These are phyloP conservation scores for Erodium trifolium DNA, from an alignment of 441 rosid genomes.

Conservation along the genomic window DNA sequence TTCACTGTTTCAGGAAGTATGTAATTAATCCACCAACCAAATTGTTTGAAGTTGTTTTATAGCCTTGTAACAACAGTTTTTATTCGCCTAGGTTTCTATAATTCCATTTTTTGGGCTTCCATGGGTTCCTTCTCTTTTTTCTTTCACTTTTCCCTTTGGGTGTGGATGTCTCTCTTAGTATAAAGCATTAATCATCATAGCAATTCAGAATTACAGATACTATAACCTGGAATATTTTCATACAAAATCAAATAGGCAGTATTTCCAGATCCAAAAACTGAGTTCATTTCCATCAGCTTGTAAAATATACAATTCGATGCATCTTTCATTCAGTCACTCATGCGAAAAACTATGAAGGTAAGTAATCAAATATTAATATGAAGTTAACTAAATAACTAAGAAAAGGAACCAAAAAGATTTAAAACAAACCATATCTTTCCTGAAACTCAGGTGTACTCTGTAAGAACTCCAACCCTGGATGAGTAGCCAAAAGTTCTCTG, in stretches of 20 bases:
- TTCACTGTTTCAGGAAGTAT: neutral
- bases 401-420: slow-evolving; percentile 13
- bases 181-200: neutral
- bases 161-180: neutral
- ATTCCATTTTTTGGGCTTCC: neutral
- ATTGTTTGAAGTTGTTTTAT: neutral
- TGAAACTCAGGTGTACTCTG: slow-evolving; percentile 98
- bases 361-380: too few species aligned
- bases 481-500: slow-evolving; percentile 83
- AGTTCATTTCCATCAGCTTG: neutral
- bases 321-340: neutral
- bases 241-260: neutral
- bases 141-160: neutral
- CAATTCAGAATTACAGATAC: neutral
- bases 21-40: neutral
- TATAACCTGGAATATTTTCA: neutral
- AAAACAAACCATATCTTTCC: slow-evolving; percentile 88
- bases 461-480: slow-evolving; percentile 92
- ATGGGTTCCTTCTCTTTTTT: neutral
- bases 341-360: neutral
- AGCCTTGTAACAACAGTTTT: neutral
- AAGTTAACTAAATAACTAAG: neutral
- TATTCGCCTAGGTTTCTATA: neutral
- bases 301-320: neutral
- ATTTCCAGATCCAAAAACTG: neutral